A percentile compares a stretch with the other conserved stretches of the same genome.
Conservation (phyloP, 164 flowering plant species). For the Vitis amurensis region DNA sequence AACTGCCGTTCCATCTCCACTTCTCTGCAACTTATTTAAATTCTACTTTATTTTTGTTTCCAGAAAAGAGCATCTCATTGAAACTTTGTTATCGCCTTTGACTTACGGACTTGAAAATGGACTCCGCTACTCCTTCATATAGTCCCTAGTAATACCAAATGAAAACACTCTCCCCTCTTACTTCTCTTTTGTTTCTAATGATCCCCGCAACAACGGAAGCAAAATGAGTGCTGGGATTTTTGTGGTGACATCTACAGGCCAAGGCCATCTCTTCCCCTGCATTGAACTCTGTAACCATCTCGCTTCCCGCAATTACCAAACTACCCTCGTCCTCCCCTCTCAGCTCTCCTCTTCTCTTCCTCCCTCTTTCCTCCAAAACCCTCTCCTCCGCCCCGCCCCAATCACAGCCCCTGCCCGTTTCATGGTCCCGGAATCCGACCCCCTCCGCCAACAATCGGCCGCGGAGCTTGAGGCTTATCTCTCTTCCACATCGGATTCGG, state of each 20-base stretch:
- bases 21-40: too few relatives aligned
- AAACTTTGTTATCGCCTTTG: too few relatives aligned
- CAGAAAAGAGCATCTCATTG: too few relatives aligned
- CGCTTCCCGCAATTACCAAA: slow-evolving; percentile 23
- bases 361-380: slow-evolving; percentile 27
- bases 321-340: slow-evolving; percentile 46
- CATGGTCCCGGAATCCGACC: slow-evolving; percentile 6
- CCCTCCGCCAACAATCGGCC: slow-evolving; percentile 7
- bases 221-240: slow-evolving; percentile 30
- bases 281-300: slow-evolving; percentile 55
- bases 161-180: too few relatives aligned
- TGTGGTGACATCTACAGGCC: slow-evolving; percentile 49
- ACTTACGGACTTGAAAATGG: too few relatives aligned
- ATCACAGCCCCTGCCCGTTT: slow-evolving; percentile 16
- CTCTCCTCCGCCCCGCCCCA: slow-evolving; percentile 24
- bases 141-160: not conserved
- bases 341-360: slow-evolving; percentile 38
- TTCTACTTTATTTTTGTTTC: too few relatives aligned
- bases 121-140: not conserved
- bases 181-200: too few relatives aligned
- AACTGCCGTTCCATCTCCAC: too few relatives aligned
- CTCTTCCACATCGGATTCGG: slow-evolving; percentile 8
- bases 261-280: slow-evolving; percentile 60
- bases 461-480: slow-evolving; percentile 25
- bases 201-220: too few relatives aligned